phyloP scores from a whole-genome alignment of 352 stramenopile species.

The Phytophthora palmivora region DNA sequence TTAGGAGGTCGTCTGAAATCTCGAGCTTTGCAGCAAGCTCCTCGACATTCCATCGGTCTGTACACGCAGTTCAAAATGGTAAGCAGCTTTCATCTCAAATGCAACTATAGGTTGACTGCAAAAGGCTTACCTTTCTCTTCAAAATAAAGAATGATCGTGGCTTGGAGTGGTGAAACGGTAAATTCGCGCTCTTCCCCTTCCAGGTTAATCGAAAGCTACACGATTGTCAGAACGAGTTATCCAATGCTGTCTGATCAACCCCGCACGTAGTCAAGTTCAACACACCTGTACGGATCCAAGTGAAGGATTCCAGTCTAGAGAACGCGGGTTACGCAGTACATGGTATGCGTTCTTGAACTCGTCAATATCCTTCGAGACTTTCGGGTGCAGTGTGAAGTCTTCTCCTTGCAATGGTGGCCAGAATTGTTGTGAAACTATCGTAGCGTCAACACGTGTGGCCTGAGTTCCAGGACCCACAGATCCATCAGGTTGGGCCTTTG shows the following conservation, averaged over 20 bases:
- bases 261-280: background rate
- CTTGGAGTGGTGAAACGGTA: constrained; percentile 93
- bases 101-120: background rate
- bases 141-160: constrained; percentile 96
- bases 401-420: constrained; percentile 96
- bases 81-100: background rate
- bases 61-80: constrained; percentile 6
- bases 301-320: constrained; percentile 93
- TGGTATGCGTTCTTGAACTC: constrained; percentile 92
- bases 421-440: constrained; percentile 97
- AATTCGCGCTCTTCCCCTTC: constrained; percentile 84
- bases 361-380: constrained; percentile 81
- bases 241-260: background rate
- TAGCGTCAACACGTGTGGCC: constrained; percentile 78
- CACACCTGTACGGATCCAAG: constrained; percentile 93
- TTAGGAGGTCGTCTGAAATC: constrained; percentile 59
- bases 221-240: constrained; percentile 5
- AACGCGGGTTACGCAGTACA: constrained; percentile 94
- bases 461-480: background rate
- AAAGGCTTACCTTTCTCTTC: constrained; percentile 83
- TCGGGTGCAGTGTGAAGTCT: constrained; percentile 91
- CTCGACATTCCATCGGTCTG: constrained; percentile 65
- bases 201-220: constrained; percentile 88
- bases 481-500: background rate
- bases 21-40: constrained; percentile 69